Evolutionary conservation across 2,329 filamentous ascomycete genomes (phyloP).

Genomic region (Diaporthe destruens): DNA sequence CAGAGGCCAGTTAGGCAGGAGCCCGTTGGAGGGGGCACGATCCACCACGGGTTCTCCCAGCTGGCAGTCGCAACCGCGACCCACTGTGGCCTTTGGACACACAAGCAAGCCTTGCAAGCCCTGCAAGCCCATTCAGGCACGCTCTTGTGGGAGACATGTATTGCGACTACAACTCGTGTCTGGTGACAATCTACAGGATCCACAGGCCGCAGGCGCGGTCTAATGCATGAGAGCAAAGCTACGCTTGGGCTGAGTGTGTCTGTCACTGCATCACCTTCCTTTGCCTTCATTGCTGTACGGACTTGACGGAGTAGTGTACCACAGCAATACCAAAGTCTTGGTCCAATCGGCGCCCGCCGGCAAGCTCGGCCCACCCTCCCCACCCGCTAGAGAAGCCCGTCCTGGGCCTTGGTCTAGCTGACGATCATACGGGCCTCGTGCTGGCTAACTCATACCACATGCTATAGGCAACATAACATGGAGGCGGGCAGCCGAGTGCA

Average conservation of each 20-base stretch:
- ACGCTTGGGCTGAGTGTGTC: constrained; percentile 23
- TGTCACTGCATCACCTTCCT: background rate
- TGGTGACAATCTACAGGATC: no score
- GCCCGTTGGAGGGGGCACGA: background rate
- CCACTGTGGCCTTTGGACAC: background rate
- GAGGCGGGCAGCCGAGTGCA: constrained; percentile 3
- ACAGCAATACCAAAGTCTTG: no score
- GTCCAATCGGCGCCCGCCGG: constrained; percentile 29
- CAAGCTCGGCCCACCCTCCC: constrained; percentile 13
- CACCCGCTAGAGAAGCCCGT: constrained; percentile 8
- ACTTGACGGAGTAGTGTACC: no score
- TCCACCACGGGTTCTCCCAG: background rate
- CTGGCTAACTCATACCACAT: background rate
- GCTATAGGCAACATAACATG: background rate
- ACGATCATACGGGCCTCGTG: constrained; percentile 26
- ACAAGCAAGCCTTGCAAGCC: no score
- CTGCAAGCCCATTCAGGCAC: background rate
- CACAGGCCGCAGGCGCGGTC: background rate
- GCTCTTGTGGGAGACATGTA: no score
- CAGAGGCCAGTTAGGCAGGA: background rate
- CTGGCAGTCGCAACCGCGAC: constrained; percentile 12
- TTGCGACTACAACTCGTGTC: constrained; percentile 17
- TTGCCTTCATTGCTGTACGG: no score
- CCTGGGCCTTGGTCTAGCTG: constrained; percentile 15
- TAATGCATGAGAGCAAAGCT: background rate